phyloP scores from a whole-genome alignment of 352 stramenopile genomes.

The Globisporangium abappressorium region DNA sequence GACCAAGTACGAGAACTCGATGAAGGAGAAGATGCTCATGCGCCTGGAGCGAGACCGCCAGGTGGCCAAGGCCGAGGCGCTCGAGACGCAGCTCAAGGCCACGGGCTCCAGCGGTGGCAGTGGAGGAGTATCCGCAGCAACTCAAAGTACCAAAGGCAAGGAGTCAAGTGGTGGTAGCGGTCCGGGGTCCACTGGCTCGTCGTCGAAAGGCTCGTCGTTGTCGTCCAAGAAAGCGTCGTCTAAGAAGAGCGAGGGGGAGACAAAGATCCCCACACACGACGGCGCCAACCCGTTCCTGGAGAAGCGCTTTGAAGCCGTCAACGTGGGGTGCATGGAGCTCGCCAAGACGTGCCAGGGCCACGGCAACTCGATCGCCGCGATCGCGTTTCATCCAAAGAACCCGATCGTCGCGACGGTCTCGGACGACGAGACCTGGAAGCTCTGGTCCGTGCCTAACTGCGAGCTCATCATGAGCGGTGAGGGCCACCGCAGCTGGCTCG shows the following conservation, averaged over 20 bases:
- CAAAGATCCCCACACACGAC: slow-evolving; percentile 64
- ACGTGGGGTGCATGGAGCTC: slow-evolving; percentile 72
- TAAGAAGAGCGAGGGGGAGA: slow-evolving; percentile 38
- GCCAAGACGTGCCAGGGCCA: slow-evolving; percentile 89
- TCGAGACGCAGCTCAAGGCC: slow-evolving; percentile 84
- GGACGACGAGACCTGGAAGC: slow-evolving; percentile 94
- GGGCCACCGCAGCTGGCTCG: slow-evolving; percentile 91
- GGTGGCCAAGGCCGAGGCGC: slow-evolving; percentile 82
- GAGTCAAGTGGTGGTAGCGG: slow-evolving; percentile 3
- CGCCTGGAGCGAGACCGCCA: slow-evolving; percentile 91
- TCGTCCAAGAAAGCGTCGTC: slow-evolving; percentile 15
- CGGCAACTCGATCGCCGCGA: slow-evolving; percentile 84
- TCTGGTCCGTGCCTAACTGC: slow-evolving; percentile 91
- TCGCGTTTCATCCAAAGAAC: slow-evolving; percentile 93
- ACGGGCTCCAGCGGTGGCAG: slow-evolving; percentile 16
- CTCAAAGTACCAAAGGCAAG: slow-evolving; percentile 10
- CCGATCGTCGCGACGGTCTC: slow-evolving; percentile 90
- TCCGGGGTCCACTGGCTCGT: slow-evolving; percentile 8
- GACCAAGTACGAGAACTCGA: slow-evolving; percentile 92
- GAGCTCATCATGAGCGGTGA: slow-evolving; percentile 95
- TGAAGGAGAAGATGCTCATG: slow-evolving; percentile 98
- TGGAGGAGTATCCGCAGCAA: neutral
- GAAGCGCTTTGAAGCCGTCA: slow-evolving; percentile 69
- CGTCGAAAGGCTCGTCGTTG: slow-evolving; percentile 21
- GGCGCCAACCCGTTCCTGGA: slow-evolving; percentile 67